These are phyloP conservation scores for Hibiscus mutabilis DNA, from an alignment of 345 rosid species.

Conservation along the genomic window DNA sequence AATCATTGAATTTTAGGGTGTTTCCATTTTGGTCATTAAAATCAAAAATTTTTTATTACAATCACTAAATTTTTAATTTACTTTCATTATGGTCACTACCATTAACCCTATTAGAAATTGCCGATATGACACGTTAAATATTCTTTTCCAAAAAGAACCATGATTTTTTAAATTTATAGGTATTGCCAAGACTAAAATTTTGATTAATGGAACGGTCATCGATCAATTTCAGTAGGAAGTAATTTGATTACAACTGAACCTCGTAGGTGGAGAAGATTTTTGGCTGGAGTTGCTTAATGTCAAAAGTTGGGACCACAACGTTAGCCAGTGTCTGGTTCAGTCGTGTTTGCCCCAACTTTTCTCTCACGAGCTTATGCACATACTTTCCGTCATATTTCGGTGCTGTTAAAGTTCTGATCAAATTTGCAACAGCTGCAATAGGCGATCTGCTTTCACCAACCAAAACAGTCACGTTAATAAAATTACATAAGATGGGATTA, in stretches of 20 bases:
- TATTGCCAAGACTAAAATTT: too few relatives aligned
- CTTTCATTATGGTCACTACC: too few relatives aligned
- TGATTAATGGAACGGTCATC: too few relatives aligned
- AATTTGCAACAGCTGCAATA: neutral
- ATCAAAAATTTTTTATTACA: too few relatives aligned
- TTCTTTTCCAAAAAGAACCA: too few relatives aligned
- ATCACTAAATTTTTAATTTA: too few relatives aligned
- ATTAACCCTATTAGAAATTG: too few relatives aligned
- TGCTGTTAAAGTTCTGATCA: slow-evolving; percentile 29
- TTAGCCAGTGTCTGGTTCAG: slow-evolving; percentile 33
- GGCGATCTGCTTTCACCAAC: neutral
- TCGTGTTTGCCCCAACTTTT: slow-evolving; percentile 27
- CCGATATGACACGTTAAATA: too few relatives aligned
- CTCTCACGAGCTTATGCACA: slow-evolving; percentile 24
- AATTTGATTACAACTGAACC: slow-evolving; percentile 9
- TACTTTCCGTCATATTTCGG: slow-evolving; percentile 47
- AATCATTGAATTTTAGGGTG: too few relatives aligned
- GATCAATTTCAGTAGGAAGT: neutral
- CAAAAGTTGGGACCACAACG: slow-evolving; percentile 49
- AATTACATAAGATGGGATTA: neutral
- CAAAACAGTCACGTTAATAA: neutral
- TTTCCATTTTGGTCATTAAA: too few relatives aligned
- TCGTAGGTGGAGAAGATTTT: slow-evolving; percentile 37
- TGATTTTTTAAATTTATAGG: too few relatives aligned
- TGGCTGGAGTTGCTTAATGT: slow-evolving; percentile 47